These are phyloP conservation scores for Trichoderma guizhouense DNA, from an alignment of 2,329 filamentous ascomycete species.

Conservation along the genomic window DNA sequence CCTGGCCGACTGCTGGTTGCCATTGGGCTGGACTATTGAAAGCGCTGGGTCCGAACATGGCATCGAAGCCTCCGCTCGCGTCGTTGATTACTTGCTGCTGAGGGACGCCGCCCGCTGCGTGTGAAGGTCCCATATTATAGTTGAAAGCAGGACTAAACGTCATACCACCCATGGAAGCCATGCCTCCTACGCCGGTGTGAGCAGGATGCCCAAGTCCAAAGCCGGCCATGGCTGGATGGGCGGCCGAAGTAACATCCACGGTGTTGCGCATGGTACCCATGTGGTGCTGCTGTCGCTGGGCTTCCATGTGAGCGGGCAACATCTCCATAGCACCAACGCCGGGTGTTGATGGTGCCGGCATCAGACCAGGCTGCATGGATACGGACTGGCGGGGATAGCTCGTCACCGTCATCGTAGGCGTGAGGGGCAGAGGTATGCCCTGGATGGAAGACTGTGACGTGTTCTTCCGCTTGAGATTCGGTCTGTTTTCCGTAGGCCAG, in stretches of 20 bases:
- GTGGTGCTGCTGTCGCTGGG: slow-evolving; percentile 29
- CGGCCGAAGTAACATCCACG: background rate
- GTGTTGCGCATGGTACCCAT: slow-evolving; percentile 32
- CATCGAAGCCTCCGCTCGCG: slow-evolving; percentile 46
- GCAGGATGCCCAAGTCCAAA: slow-evolving; percentile 8
- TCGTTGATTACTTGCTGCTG: slow-evolving; percentile 28
- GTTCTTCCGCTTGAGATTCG: slow-evolving; percentile 50
- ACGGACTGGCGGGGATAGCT: slow-evolving; percentile 39
- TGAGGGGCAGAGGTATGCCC: slow-evolving; percentile 29
- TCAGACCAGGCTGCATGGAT: slow-evolving; percentile 30
- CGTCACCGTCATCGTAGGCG: slow-evolving; percentile 29
- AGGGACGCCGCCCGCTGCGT: background rate
- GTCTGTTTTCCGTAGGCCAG: slow-evolving; percentile 33
- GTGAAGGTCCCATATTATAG: slow-evolving; percentile 33
- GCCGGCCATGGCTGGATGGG: background rate
- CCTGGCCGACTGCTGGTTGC: slow-evolving; percentile 37
- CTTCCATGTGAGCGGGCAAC: slow-evolving; percentile 35
- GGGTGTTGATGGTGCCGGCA: slow-evolving; percentile 37
- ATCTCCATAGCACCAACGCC: slow-evolving; percentile 39
- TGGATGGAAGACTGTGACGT: slow-evolving; percentile 36
- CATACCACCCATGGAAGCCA: slow-evolving; percentile 8
- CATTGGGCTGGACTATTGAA: slow-evolving; percentile 52
- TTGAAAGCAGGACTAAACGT: slow-evolving; percentile 33
- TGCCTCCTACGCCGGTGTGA: background rate
- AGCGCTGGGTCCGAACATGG: slow-evolving; percentile 58